A percentile compares a stretch with the other conserved stretches of the same genome.
phyloP scores from a whole-genome alignment of 2,329 filamentous ascomycete species.

The Colletotrichum abscissum region DNA sequence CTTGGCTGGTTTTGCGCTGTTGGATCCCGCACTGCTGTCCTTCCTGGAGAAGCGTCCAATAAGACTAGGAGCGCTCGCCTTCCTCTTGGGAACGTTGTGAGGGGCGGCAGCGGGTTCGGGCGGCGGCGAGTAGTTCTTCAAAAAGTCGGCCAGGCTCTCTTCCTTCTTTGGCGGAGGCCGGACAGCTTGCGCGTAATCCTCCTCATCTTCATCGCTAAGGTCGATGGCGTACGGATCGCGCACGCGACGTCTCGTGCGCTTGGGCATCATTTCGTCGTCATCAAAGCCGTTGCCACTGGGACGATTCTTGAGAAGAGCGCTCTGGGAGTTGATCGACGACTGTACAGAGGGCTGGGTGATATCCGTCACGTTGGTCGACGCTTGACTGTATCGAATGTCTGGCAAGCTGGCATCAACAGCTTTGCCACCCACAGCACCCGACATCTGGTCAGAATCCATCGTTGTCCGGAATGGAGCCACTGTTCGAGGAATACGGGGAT shows the following conservation, averaged over 20 bases:
- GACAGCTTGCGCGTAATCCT: constrained; percentile 57
- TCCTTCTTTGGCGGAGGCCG: constrained; percentile 59
- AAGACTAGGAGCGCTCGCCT: constrained; percentile 70
- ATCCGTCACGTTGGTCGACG: constrained; percentile 68
- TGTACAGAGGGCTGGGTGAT: constrained; percentile 66
- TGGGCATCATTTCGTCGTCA: constrained; percentile 69
- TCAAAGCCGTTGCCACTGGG: constrained; percentile 54
- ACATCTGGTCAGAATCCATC: constrained; percentile 86
- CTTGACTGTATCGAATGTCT: constrained; percentile 66
- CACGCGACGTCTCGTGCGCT: constrained; percentile 80
- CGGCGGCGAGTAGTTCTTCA: constrained; percentile 76
- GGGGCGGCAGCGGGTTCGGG: constrained; percentile 55
- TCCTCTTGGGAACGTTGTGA: constrained; percentile 66
- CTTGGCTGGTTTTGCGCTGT: constrained; percentile 41
- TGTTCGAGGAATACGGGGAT: constrained; percentile 81
- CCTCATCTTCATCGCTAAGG: constrained; percentile 75
- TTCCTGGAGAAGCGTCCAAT: constrained; percentile 67
- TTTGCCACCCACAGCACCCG: constrained; percentile 62
- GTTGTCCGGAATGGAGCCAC: constrained; percentile 87
- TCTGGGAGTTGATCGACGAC: constrained; percentile 80
- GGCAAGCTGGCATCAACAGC: constrained; percentile 69
- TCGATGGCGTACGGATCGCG: constrained; percentile 96
- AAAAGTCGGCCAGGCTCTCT: constrained; percentile 79
- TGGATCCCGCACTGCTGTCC: constrained; percentile 43
- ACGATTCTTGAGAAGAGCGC: constrained; percentile 68